Evolutionary conservation across 2,329 filamentous ascomycete species (phyloP), one percentile per base, ranked within the genome.

Genomic region (Ophioceras dolichostomum): DNA sequence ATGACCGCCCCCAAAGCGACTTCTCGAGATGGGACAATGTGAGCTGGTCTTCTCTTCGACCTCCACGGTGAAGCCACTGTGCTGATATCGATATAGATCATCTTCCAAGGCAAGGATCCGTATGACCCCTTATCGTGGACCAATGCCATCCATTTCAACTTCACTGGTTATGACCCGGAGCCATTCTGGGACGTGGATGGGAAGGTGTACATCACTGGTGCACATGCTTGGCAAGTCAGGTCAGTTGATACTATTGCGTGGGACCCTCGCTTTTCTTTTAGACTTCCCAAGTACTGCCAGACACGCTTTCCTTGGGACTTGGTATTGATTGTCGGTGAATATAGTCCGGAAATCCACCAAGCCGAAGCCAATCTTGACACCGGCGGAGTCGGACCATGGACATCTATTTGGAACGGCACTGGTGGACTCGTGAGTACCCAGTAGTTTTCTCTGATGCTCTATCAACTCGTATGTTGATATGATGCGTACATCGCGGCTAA

Each of bases 121-220:
- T 70, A 57, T 44, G 49, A 64, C 28, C 48, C 55, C 5, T 30
- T 42, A 10, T 52, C 64, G 0, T 74, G 70, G 68, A 60, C 60
- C 1, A 55, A 67, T 37, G 61, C 69, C 0, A 47, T 65, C 0
- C 59, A 64, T 36, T 71, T 70, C 44, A 55, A 65, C 10, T 67
- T 68, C 31, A 53, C 58, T 8, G 67, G 66, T 1, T 70, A 70
- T 37, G 73, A 78, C 37, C 67, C 70, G 0, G 65, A 61, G 24
- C 61, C 65, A 7, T 70, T 73, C 45, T 76, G 70, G 66, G 67
- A 76, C 35, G 61, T 64, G 1, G 64, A 76, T 33, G 72, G 70
- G 1, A 67, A 61, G 39, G 55, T 63, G 0, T 76, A 74, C 39
- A 62, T 72, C 4, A 59, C 59, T 0, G 60, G 57, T 4, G 55